Base-by-base conservation (phyloP, 441 rosid genomes). In the Euphorbia schlechtendalii region DNA sequence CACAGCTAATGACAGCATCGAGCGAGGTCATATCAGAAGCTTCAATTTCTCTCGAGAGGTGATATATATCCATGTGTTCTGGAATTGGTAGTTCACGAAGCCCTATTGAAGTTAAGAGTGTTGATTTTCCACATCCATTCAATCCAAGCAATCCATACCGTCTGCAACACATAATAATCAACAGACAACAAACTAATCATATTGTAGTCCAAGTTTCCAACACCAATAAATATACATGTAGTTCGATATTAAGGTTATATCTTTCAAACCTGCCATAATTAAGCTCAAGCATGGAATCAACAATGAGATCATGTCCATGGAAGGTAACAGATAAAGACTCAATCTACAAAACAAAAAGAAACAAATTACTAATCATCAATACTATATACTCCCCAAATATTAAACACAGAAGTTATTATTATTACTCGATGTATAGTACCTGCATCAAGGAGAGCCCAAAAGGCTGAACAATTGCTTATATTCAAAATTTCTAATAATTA, bases 71-170 rank as follows among this genome's bases (percentile, higher is more conserved):
- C 96, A 90, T 87, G 72, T 86, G 96, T 0, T 93, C 95, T 0
- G 99, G 99, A 75, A 93, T 93, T 6, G 99, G 99, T 11, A 90
- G 80, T 78, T 90, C 99, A 49, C 92, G 82, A 56, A 71, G 78
- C 24, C 97, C 98, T 51, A 93, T 83, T 15, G 97, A 88, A 40
- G 95, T 81, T 56, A 90, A 80, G 24, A 93, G 90, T 0, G 99
- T 93, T 30, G 97, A 93, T 77, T 93, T 93, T 9, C 99, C 99
- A 74, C 99, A 90, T 25, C 99, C 99, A 75, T 90, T 93, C 58
- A 93, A 70, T 57, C 97, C 99, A 67, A 93, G 95, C 38, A 93
- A 82, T 17, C 99, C 99, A 71, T 93, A 93, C 18, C 99, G 96
- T 62, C 99, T 83, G 74, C 71, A 67, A 24, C 17, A 67, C 3